Conservation (phyloP, 805 yeast species). For the Candida koratica region DNA sequence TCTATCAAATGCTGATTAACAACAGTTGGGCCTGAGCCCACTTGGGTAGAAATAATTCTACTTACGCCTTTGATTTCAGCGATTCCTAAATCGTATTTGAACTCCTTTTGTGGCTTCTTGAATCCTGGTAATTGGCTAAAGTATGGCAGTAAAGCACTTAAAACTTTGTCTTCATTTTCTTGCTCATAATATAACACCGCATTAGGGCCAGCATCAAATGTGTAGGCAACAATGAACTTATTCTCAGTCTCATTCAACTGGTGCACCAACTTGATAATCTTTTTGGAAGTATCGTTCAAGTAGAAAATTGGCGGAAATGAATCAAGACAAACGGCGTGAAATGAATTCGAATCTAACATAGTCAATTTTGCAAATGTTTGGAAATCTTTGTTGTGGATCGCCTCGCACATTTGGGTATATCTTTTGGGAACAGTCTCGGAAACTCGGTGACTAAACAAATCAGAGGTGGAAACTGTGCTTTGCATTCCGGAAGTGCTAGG, state of each 20-base stretch:
- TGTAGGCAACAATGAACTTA: slow-evolving; percentile 82
- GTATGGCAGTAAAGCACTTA: slow-evolving; percentile 62
- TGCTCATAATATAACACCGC: slow-evolving; percentile 89
- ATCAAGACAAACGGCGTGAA: slow-evolving; percentile 97
- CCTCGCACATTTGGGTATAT: slow-evolving; percentile 72
- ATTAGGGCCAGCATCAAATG: slow-evolving; percentile 99
- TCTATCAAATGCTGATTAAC: slow-evolving; percentile 55
- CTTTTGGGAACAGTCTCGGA: slow-evolving; percentile 81
- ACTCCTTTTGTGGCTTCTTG: slow-evolving; percentile 33
- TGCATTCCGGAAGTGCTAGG: slow-evolving; percentile 98
- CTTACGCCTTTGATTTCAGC: slow-evolving; percentile 68
- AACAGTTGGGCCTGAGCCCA: slow-evolving; percentile 83
- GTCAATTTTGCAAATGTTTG: slow-evolving; percentile 81
- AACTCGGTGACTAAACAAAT: slow-evolving; percentile 77
- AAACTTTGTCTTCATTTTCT: slow-evolving; percentile 66
- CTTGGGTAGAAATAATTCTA: slow-evolving; percentile 76
- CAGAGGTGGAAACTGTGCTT: slow-evolving; percentile 83
- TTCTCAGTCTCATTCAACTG: slow-evolving; percentile 66
- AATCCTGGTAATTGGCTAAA: slow-evolving; percentile 68
- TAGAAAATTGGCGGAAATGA: slow-evolving; percentile 94
- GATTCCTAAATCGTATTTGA: slow-evolving; percentile 25
- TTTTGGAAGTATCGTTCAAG: slow-evolving; percentile 84
- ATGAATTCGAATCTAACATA: slow-evolving; percentile 94
- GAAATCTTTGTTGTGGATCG: slow-evolving; percentile 75
- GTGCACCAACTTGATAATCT: slow-evolving; percentile 74